These are phyloP conservation scores for Dactylonectria estremocensis DNA, from an alignment of 2,329 filamentous ascomycete species.

Conservation along the genomic window DNA sequence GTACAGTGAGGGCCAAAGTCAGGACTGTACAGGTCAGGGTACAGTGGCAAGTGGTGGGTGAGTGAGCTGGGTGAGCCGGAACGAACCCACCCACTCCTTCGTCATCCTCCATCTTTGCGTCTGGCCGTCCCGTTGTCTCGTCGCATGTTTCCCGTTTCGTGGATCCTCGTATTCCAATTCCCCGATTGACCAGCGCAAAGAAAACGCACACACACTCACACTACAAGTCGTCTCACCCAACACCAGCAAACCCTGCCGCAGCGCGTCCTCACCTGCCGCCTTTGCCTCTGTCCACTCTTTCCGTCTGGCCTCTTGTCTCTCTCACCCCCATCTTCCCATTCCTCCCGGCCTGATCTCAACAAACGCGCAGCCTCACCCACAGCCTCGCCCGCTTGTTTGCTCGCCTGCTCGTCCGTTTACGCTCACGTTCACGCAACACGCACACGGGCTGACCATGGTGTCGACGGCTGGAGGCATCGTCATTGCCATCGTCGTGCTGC, in stretches of 20 bases:
- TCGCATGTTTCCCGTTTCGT: slow-evolving; percentile 20
- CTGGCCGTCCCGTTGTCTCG: background rate
- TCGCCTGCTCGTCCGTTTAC: background rate
- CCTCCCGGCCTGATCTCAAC: background rate
- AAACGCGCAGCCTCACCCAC: slow-evolving; percentile 6
- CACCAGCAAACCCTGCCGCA: background rate
- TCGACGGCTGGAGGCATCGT: slow-evolving; percentile 77
- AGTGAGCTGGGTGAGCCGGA: background rate
- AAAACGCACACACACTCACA: no score
- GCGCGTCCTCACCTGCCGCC: background rate
- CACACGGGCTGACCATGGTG: slow-evolving; percentile 62
- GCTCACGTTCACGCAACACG: background rate
- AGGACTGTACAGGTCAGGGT: no score
- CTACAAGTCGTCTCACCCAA: no score
- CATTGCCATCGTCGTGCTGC: slow-evolving; percentile 78
- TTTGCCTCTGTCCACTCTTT: background rate
- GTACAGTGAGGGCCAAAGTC: no score
- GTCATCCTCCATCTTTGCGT: slow-evolving; percentile 2
- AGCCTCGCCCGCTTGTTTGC: background rate
- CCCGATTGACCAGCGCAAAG: slow-evolving; percentile 9
- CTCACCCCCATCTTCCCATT: background rate
- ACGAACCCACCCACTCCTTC: background rate
- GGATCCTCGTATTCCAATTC: slow-evolving; percentile 23
- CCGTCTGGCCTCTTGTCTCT: background rate
- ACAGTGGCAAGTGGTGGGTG: no score